phyloP scores from a whole-genome alignment of 2,329 filamentous ascomycete genomes.

The Hawksworthiomyces lignivorus region DNA sequence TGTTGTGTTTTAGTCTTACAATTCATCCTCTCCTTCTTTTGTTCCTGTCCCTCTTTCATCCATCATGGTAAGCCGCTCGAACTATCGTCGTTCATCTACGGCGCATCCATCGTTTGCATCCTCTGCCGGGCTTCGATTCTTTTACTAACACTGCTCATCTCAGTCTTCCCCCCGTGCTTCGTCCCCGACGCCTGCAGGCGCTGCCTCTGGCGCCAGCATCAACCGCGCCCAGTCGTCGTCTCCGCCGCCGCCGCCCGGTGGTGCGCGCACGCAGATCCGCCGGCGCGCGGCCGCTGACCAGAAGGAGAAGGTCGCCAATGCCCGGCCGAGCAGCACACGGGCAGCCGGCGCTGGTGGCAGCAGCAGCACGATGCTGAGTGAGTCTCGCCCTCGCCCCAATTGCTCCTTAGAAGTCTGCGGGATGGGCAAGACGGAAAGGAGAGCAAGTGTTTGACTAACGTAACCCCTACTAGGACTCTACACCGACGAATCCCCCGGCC shows the following conservation, averaged over 20 bases:
- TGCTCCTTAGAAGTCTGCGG: no score
- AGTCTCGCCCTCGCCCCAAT: slow-evolving; percentile 33
- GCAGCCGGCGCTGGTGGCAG: slow-evolving; percentile 91
- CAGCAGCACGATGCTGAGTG: slow-evolving; percentile 97
- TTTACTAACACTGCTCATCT: no score
- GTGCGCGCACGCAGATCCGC: slow-evolving; percentile 90
- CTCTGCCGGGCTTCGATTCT: no score
- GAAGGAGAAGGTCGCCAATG: slow-evolving; percentile 95
- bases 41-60: no score
- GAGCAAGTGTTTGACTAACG: no score
- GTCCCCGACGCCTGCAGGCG: slow-evolving; percentile 44
- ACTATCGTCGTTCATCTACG: no score
- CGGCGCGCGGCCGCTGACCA: slow-evolving; percentile 93
- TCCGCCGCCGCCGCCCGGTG: slow-evolving; percentile 81
- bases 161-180: slow-evolving; percentile 55
- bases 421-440: no score
- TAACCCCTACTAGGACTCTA: slow-evolving; percentile 60
- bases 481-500: slow-evolving; percentile 93
- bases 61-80: no score
- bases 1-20: no score
- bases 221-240: slow-evolving; percentile 74
- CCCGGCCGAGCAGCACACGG: slow-evolving; percentile 82
- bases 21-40: no score
- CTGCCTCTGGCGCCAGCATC: slow-evolving; percentile 59
- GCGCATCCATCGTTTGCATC: no score